Evolutionary conservation across 1,284 basidiomycete species (phyloP).

Genomic region (Irpex lacteus): DNA sequence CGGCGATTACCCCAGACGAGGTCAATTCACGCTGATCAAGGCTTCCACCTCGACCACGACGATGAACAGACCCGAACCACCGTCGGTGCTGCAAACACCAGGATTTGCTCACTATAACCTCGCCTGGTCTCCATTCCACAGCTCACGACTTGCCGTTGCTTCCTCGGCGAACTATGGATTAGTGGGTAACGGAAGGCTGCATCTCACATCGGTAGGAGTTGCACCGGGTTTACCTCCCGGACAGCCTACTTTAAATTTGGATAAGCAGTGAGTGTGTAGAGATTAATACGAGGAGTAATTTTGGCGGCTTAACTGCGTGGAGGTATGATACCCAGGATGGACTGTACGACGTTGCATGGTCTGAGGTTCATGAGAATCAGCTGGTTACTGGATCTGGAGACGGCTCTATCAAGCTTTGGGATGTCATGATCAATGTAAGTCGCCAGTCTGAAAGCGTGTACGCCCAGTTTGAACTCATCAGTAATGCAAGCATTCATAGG

Average conservation of each 20-base stretch:
- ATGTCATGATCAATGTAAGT: slow-evolving; percentile 82
- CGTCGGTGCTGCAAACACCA: slow-evolving; percentile 64
- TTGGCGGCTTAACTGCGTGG: slow-evolving; percentile 21
- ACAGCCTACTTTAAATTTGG: slow-evolving; percentile 44
- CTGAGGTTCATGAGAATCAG: slow-evolving; percentile 93
- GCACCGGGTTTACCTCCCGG: slow-evolving; percentile 37
- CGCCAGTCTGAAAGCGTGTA: slow-evolving; percentile 7
- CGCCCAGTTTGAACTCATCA: slow-evolving; percentile 16
- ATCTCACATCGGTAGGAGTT: slow-evolving; percentile 58
- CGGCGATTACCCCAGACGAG: neutral
- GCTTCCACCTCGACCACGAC: slow-evolving; percentile 13
- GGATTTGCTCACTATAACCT: slow-evolving; percentile 88
- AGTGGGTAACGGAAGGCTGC: slow-evolving; percentile 89
- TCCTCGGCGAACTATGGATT: slow-evolving; percentile 94
- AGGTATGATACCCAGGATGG: slow-evolving; percentile 96
- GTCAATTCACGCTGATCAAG: neutral
- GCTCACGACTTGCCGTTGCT: slow-evolving; percentile 78
- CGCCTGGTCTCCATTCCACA: slow-evolving; percentile 93
- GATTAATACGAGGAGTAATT: neutral
- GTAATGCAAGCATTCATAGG: slow-evolving; percentile 46
- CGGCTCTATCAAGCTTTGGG: slow-evolving; percentile 91
- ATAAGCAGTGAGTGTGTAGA: slow-evolving; percentile 55
- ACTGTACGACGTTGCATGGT: slow-evolving; percentile 91
- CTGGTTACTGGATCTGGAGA: slow-evolving; percentile 88
- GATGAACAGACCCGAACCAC: slow-evolving; percentile 44